A percentile compares a stretch with the other conserved stretches of the same genome.
Evolutionary conservation across 495 filamentous ascomycete species (phyloP).

Genomic region (Podospora comata): DNA sequence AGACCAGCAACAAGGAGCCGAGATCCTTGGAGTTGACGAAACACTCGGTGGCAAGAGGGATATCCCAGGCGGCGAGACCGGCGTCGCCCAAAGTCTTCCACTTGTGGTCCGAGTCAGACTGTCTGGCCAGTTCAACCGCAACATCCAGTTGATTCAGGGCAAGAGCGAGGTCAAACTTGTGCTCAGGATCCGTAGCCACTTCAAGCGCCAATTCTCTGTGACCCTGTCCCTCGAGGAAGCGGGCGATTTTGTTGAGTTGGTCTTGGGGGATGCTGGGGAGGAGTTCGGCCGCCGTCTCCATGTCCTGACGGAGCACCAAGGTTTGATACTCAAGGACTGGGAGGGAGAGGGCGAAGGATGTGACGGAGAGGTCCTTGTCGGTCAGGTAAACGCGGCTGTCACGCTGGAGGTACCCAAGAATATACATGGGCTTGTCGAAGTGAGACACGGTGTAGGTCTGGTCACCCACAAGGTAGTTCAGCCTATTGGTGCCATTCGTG

Average conservation of each 20-base stretch:
- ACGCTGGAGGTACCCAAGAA: slow-evolving; percentile 90
- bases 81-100: slow-evolving; percentile 97
- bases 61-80: slow-evolving; percentile 81
- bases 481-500: slow-evolving; percentile 90
- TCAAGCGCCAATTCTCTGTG: slow-evolving; percentile 94
- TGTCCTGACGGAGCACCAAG: slow-evolving; percentile 87
- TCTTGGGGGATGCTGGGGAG: slow-evolving; percentile 78
- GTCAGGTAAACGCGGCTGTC: slow-evolving; percentile 90
- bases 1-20: slow-evolving; percentile 81
- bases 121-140: slow-evolving; percentile 76
- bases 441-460: slow-evolving; percentile 98
- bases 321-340: slow-evolving; percentile 98
- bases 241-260: slow-evolving; percentile 94
- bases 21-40: slow-evolving; percentile 86
- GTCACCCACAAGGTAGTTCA: slow-evolving; percentile 98
- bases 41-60: slow-evolving; percentile 85
- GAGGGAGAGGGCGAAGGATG: slow-evolving; percentile 87
- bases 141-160: slow-evolving; percentile 77
- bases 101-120: slow-evolving; percentile 87
- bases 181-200: slow-evolving; percentile 93
- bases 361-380: slow-evolving; percentile 90
- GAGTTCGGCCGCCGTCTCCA: slow-evolving; percentile 85
- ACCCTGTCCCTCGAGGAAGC: slow-evolving; percentile 96
- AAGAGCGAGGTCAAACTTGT: slow-evolving; percentile 92
- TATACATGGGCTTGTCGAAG: slow-evolving; percentile 92